Base-by-base conservation (phyloP, 208 protist species). In the Acanthamoeba royreba region DNA sequence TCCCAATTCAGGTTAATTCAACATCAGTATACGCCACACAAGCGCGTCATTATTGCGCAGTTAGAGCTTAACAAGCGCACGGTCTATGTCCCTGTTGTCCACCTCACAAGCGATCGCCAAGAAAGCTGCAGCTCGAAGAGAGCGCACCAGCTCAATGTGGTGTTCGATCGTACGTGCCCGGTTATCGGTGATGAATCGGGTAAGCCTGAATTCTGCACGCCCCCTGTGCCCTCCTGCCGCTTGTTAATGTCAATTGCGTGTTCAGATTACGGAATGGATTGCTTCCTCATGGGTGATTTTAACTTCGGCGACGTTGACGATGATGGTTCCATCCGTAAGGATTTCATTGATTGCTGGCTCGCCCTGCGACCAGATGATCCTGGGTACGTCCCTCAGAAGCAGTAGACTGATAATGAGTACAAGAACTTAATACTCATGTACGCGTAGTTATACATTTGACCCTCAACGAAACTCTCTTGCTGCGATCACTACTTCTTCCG, bases 281-380 rank as follows among this genome's bases (percentile, higher is more conserved):
- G 88, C 45, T 61, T 92, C 31, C 42, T 92, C 19, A 61, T 92
- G 11, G 88, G 88, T 46, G 88, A 92, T 40, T 92, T 92, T 42
- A 92, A 92, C 88, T 92, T 92, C 79, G 88, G 88, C 61, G 88
- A 92, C 66, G 88, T 35, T 46, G 88, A 92, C 47, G 55, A 55
- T 33, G 63, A 92, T 46, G 88, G 33, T 0, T 28, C 63, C 40
- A 47, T 92, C 22, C 88, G 88, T 17, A 49, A 58, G 7, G 88
- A 92, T 43, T 92, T 92, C 79, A 43, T 81, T 35, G 88, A 92
- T 46, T 47, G 28, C 61, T 92, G 88, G 88, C 63, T 49, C 5
- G 35, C 63, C 63, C n/a, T 92, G 28, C 88, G 45, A 35, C 88
- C 88, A 25, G 53, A 72, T 35, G 88, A 92, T 4, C 31, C 47